Conservation (phyloP, 345 rosid species). For the Geranium brycei region DNA sequence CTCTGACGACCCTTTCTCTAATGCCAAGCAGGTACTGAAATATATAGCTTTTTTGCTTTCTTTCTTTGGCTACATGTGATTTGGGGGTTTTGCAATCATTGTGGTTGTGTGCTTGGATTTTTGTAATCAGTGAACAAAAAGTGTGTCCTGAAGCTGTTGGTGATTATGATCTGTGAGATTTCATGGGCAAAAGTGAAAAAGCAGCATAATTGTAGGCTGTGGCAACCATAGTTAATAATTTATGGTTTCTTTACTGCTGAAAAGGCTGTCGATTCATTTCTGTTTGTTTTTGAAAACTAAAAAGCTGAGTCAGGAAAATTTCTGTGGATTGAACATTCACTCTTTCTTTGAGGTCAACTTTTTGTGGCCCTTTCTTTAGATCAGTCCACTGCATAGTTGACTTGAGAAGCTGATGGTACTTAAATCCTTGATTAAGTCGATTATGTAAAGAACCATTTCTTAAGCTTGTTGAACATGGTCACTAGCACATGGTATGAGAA, state of each 20-base stretch:
- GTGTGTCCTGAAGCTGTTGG: not conserved
- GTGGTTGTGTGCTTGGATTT: not conserved
- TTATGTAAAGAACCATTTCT: not conserved
- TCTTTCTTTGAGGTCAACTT: not conserved
- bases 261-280: not conserved
- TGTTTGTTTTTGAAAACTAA: not conserved
- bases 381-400: not conserved
- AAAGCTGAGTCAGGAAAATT: not conserved
- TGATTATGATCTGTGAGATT: constrained; percentile 4
- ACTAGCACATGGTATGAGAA: not conserved
- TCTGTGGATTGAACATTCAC: not conserved
- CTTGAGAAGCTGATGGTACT: not conserved
- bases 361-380: not conserved
- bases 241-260: constrained; percentile 2
- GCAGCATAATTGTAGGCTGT: not conserved
- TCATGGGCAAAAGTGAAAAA: constrained; percentile 5
- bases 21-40: constrained; percentile 51
- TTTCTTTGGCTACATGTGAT: not conserved
- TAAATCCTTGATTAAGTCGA: not conserved
- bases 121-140: not conserved
- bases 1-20: constrained; percentile 66
- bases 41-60: not conserved
- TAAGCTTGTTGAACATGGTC: too few species aligned
- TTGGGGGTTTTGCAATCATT: not conserved
- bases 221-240: too few species aligned